A percentile compares a stretch with the other conserved stretches of the same genome.
Evolutionary conservation across 257 asterid species (phyloP).

Genomic region (Solanum virginianum): DNA sequence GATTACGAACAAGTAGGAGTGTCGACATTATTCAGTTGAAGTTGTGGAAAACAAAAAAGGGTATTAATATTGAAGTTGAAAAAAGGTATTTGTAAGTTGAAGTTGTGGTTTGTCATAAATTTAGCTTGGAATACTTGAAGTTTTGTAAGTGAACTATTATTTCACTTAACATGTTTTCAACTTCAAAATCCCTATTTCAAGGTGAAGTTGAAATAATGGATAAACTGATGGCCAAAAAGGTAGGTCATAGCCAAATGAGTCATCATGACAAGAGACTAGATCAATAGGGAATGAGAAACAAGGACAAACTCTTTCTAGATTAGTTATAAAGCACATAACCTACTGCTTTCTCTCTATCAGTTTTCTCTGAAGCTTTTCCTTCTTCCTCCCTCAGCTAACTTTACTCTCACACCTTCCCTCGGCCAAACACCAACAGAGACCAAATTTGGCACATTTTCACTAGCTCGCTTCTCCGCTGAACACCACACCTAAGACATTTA

Average conservation of each 20-base stretch:
- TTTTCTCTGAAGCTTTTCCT: not conserved
- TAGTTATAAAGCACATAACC: not conserved
- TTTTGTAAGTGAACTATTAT: not conserved
- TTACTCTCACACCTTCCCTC: not conserved
- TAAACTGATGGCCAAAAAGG: not conserved
- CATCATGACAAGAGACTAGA: not conserved
- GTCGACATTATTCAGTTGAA: conserved; percentile 1
- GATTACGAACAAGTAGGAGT: conserved; percentile 6
- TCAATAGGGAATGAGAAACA: not conserved
- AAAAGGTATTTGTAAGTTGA: not conserved
- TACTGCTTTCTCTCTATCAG: not conserved
- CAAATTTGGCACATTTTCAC: not conserved
- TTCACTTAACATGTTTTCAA: not conserved
- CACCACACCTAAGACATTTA: not conserved
- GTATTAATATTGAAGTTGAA: not conserved
- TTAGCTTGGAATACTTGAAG: not conserved
- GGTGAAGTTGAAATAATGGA: not conserved
- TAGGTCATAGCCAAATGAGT: not conserved
- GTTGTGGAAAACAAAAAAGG: not conserved
- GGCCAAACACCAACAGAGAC: not conserved
- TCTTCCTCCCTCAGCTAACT: not conserved
- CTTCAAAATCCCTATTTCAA: not conserved
- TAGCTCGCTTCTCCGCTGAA: not conserved
- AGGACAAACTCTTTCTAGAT: not conserved
- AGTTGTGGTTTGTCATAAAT: not conserved